Evolutionary conservation across 2,329 filamentous ascomycete genomes (phyloP), one percentile per base, ranked within the genome.

Genomic region (Paecilomyces dactylethromorphus): DNA sequence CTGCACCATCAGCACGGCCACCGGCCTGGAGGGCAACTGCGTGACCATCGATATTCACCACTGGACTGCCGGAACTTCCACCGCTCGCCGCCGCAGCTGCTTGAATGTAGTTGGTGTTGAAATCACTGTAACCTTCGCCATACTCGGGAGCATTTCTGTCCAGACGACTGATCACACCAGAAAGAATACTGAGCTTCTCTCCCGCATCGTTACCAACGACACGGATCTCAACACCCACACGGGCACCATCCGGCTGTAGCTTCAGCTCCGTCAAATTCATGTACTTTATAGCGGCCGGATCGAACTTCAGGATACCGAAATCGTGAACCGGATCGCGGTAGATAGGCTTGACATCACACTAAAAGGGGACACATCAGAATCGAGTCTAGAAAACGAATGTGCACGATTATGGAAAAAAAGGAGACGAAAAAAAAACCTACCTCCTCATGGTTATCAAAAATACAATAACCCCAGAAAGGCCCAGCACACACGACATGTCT

Each of bases 321-420:
- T 99, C 94, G 81, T 99, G 94, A 29, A 99, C 93, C 15, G 94
- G 95, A 70, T 99, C 94, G 69, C 94, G 91, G 78, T 99, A 99
- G 55, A 99, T 92, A 8, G 94, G 94, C 71, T 92, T 91, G 54
- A 95, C 93, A 73, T 99, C 94, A 67, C 94, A 94, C 80, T 95
- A 84, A 65, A 53, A 62, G 32, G 52, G 31, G 39, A 54, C 58
- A 24, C 12, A 50, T 53, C 26, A 58, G 55, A 32, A 50, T 53
- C 39, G 59, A 54, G 24, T 53, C 2, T 49, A 12, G 54, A 55
- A 13, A 4, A 33, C 5, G 53, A 22, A 24, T 6, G 21, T 7
- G 15, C 18, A 7, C 55, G 33, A 29, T 0, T 53, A 18, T 29
- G 12, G 6, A 4, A 31, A 26, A 33, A 53, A 7, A 4, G 22